Percentiles rank a stretch among this genome's conserved stretches.
phyloP scores from a whole-genome alignment of 169 alveolate genomes.

The Ichthyophthirius multifiliis region DNA sequence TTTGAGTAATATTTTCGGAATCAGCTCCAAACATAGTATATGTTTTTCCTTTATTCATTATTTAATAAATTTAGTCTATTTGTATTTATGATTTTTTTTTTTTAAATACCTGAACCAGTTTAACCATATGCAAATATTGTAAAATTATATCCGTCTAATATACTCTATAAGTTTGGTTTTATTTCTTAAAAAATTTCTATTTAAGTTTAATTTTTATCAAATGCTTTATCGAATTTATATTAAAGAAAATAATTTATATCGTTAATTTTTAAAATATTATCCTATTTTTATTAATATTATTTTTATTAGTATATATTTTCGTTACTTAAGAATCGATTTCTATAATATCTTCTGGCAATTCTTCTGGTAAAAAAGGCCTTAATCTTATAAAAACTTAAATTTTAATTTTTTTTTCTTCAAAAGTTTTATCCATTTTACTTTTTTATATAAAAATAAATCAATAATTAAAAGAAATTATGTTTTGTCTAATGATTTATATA shows the following conservation, averaged over 20 bases:
- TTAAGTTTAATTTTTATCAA: slow-evolving; percentile 32
- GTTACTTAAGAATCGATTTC: not conserved
- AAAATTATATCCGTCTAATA: slow-evolving; percentile 61
- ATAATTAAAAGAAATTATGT: too few species aligned
- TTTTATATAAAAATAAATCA: too few species aligned
- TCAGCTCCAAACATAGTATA: slow-evolving; percentile 73
- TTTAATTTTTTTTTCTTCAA: not conserved
- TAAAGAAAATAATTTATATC: slow-evolving; percentile 37
- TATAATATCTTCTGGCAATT: slow-evolving; percentile 29
- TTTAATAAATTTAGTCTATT: not conserved
- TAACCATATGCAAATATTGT: slow-evolving; percentile 75
- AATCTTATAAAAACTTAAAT: slow-evolving; percentile 41
- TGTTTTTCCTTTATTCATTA: slow-evolving; percentile 50
- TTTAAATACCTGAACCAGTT: slow-evolving; percentile 67
- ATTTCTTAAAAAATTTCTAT: slow-evolving; percentile 42
- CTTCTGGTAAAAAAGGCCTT: slow-evolving; percentile 34
- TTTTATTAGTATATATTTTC: not conserved
- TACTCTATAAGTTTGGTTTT: slow-evolving; percentile 11
- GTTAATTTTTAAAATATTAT: slow-evolving; percentile 19
- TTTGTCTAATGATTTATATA: too few species aligned
- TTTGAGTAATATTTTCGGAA: slow-evolving; percentile 34
- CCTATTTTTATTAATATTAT: not conserved
- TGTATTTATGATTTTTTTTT: not conserved
- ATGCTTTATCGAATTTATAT: slow-evolving; percentile 53
- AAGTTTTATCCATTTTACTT: too few species aligned